phyloP scores from a whole-genome alignment of 2,329 filamentous ascomycete species.

The Stylonectria norvegica region DNA sequence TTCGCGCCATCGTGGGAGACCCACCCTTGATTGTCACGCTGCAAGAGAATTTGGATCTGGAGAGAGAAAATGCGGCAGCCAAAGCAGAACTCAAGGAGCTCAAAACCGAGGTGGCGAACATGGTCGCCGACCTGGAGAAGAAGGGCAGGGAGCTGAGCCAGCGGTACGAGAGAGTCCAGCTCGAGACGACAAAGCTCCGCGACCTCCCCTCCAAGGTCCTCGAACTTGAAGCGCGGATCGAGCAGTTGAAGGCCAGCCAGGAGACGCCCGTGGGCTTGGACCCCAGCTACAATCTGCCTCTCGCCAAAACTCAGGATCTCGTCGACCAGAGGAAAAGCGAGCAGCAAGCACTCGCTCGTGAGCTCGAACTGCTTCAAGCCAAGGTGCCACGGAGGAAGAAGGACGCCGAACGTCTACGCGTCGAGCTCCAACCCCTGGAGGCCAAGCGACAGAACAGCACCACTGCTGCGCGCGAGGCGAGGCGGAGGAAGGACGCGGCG shows the following conservation, averaged over 20 bases:
- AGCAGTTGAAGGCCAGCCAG: conserved; percentile 41
- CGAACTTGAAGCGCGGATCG: conserved; percentile 48
- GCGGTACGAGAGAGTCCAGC: conserved; percentile 49
- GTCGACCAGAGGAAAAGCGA: conserved; percentile 50
- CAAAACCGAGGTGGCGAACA: conserved; percentile 72
- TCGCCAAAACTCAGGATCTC: conserved; percentile 54
- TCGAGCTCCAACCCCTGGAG: conserved; percentile 67
- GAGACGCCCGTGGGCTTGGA: conserved; percentile 31
- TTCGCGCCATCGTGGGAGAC: conserved; percentile 86
- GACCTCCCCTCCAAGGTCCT: conserved; percentile 51
- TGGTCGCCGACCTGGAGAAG: conserved; percentile 69
- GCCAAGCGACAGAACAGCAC: conserved; percentile 62
- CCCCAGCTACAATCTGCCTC: conserved; percentile 51
- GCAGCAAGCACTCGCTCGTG: conserved; percentile 56
- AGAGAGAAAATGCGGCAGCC: conserved; percentile 61
- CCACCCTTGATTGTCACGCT: conserved; percentile 81
- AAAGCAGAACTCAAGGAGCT: conserved; percentile 76
- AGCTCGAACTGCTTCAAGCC: conserved; percentile 60
- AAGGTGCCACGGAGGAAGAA: conserved; percentile 63
- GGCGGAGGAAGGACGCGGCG: conserved; percentile 62
- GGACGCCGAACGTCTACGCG: conserved; percentile 63
- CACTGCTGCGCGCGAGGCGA: conserved; percentile 67
- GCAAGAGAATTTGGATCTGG: conserved; percentile 76
- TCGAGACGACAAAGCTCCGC: conserved; percentile 46
- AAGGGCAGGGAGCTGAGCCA: conserved; percentile 57